Base-by-base conservation (phyloP, 495 filamentous ascomycete species). In the Lophium mytilinum region DNA sequence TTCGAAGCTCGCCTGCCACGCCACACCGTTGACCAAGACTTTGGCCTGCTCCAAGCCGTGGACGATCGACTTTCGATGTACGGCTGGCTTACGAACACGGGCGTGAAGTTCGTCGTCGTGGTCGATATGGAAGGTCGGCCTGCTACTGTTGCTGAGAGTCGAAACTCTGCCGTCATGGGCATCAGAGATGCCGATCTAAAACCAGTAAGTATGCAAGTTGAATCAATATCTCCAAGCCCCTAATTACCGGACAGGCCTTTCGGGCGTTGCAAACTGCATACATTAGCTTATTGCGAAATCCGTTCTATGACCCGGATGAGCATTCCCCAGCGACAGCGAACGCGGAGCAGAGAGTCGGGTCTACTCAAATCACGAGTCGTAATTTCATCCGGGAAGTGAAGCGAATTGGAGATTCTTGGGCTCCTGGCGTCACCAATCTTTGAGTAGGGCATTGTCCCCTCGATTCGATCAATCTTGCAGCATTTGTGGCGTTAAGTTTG, bases 11-110 rank as follows among this genome's bases (percentile, higher is more conserved):
- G 90, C 37, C 68, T 83, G 5, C 81, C 82, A 15, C 71, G 71
- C 56, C 77, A 83, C 57, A 87, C 79, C 12, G 78, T 83, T 52
- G 90, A 83, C 63, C 78, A 92, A 62, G 94, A 97, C 66, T 88
- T 90, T 55, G 94, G 94, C 7, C 79, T 97, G 0, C 77, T 98
- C 36, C 90, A 96, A 69, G 88, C 88, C 15, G 76, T 98, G 41
- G 94, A 97, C 72, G 94, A 98, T 70, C 81, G 89, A 10, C 75
- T 97, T 18, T 89, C 90, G 15, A 82, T 85, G 54, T 98, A 96
- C 75, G 93, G 93, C 57, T 97, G 88, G 83, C 77, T 96, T 66
- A 97, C 93, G n/a, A 96, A 95, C 69, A 97, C 94, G 6, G 92
- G 91, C 6, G 82, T 92, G 33, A 90, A 88, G 69, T 81, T 98